Percentiles rank a stretch among this genome's conserved stretches.
Conservation (phyloP, 495 filamentous ascomycete genomes). For the Talaromyces stipitatus region DNA sequence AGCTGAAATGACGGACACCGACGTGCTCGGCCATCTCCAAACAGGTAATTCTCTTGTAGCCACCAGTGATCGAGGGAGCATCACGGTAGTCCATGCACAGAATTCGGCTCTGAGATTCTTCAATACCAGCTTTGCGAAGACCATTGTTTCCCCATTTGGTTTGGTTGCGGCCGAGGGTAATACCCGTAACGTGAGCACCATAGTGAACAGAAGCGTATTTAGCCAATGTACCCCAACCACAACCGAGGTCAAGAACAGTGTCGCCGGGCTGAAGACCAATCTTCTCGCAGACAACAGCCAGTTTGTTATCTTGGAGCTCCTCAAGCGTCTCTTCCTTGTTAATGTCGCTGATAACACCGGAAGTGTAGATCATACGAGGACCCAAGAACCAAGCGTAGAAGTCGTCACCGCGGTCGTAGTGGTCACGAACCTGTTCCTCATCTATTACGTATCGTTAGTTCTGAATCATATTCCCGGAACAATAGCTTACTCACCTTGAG, state of each 20-base stretch:
- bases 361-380: conserved; percentile 69
- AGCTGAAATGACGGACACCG: conserved; percentile 55
- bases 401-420: conserved; percentile 69
- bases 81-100: conserved; percentile 65
- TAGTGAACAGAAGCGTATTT: conserved; percentile 59
- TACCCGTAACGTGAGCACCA: conserved; percentile 55
- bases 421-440: conserved; percentile 68
- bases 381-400: conserved; percentile 72
- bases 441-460: conserved; percentile 30
- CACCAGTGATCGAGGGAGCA: conserved; percentile 49
- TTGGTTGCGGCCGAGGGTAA: conserved; percentile 64
- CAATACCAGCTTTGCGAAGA: conserved; percentile 49
- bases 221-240: conserved; percentile 64
- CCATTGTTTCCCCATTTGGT: conserved; percentile 66
- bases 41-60: conserved; percentile 64
- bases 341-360: conserved; percentile 60
- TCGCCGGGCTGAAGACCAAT: conserved; percentile 56
- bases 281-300: conserved; percentile 66
- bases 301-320: conserved; percentile 65
- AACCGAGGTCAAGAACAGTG: conserved; percentile 60
- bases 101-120: conserved; percentile 56
- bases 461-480: too few relatives aligned
- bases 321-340: conserved; percentile 58
- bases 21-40: conserved; percentile 76
- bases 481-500: conserved; percentile 47